Conservation (phyloP, 2,329 filamentous ascomycete species). For the Trichoderma citrinoviride region DNA sequence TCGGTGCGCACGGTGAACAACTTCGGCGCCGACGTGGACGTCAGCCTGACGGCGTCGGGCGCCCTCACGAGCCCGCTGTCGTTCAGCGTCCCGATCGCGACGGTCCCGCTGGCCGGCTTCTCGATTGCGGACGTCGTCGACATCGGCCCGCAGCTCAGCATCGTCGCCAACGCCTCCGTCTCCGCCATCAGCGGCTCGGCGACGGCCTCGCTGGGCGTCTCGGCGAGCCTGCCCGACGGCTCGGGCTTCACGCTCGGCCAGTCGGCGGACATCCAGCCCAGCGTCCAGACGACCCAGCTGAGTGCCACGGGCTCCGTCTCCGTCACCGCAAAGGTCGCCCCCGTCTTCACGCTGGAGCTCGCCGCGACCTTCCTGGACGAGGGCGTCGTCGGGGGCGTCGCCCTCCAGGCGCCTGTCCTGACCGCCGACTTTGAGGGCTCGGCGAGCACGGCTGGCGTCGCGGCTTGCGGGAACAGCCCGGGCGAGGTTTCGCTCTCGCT, state of each 20-base stretch:
- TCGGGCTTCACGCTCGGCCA: slow-evolving; percentile 2
- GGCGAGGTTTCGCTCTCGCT: background rate
- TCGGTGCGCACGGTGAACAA: slow-evolving; percentile 7
- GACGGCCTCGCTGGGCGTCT: slow-evolving; percentile 1
- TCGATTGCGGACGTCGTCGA: slow-evolving; percentile 14
- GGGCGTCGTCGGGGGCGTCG: slow-evolving; percentile 14
- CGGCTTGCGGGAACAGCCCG: slow-evolving; percentile 1
- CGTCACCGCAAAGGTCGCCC: background rate
- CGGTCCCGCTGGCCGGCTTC: slow-evolving; percentile 15
- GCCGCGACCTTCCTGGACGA: slow-evolving; percentile 16
- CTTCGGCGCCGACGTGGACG: slow-evolving; percentile 5
- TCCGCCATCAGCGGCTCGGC: slow-evolving; percentile 5
- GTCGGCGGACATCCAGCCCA: background rate
- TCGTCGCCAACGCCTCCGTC: slow-evolving; percentile 10
- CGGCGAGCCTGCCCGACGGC: slow-evolving; percentile 18
- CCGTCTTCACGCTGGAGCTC: slow-evolving; percentile 4
- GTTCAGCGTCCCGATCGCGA: slow-evolving; percentile 1
- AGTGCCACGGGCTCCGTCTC: slow-evolving; percentile 2
- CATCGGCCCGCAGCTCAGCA: slow-evolving; percentile 15
- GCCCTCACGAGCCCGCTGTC: background rate
- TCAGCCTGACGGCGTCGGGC: slow-evolving; percentile 10
- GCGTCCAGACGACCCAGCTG: background rate
- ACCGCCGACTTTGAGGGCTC: background rate
- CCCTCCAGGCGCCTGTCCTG: background rate
- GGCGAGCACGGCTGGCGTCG: background rate